Base-by-base conservation (phyloP, 352 stramenopile species). In the Phytopythium ostracodes region DNA sequence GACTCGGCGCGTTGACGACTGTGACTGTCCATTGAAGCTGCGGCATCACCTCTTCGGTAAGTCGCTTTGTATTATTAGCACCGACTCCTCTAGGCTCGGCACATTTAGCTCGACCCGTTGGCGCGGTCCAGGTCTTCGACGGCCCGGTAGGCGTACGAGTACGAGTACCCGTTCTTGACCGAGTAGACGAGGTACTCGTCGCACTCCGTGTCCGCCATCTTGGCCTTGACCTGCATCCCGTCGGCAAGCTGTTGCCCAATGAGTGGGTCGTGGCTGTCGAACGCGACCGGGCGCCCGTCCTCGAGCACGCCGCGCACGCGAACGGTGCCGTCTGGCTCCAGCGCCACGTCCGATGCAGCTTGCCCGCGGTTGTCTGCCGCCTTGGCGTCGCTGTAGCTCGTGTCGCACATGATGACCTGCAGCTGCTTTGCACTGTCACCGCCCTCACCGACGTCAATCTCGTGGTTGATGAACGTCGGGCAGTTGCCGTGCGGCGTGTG, bases 401-500 rank as follows among this genome's bases (percentile, higher is more conserved):
- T 98, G 71, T 98, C 93, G 36, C 88, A 96, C 67, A 95, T 96
- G 60, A 97, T 78, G 11, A 97, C 81, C 73, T 96, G 80, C 62
- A 82, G 59, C 42, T 96, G n/a, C n/a, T 89, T 38, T 46, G 20
- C 9, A n/a, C n/a, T n/a, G 42, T 14, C 1, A 9, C 10, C 4
- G n/a, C 27, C 64, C 25, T 66, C 64, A 40, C 55, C 57, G 36
- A 47, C 40, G 20, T 47, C 25, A 52, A n/a, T n/a, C n/a, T n/a
- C n/a, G n/a, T 94, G 85, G 47, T 81, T 87, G 42, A 93, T 78
- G 22, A 98, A 78, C 0, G 93, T 96, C 15, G 93, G 92, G 62
- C 85, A 96, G 66, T 93, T 96, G 14, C 93, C 92, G 47, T 96
- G 92, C 20, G 93, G 93, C 50, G 92, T 97, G 63, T 98, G 93